A percentile compares a stretch with the other conserved stretches of the same genome.
These are phyloP conservation scores for Zhuliangozyma parablackwelliae DNA, from an alignment of 1,139 yeast species.

Conservation along the genomic window DNA sequence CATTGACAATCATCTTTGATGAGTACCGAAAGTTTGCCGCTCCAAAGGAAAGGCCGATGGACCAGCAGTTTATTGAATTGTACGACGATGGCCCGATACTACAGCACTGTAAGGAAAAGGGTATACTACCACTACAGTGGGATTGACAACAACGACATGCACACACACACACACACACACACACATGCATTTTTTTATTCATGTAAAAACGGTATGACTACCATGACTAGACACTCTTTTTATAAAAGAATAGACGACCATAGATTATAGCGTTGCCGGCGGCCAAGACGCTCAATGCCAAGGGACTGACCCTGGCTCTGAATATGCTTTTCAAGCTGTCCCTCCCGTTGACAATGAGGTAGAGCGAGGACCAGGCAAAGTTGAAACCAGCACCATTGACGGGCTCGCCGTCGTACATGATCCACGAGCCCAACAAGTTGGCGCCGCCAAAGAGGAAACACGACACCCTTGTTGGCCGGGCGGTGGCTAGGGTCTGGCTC, in stretches of 20 bases:
- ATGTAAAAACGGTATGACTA: not conserved
- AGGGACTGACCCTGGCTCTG: constrained; percentile 51
- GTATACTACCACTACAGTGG: constrained; percentile 72
- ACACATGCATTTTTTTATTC: not conserved
- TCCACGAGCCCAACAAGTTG: constrained; percentile 73
- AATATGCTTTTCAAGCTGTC: constrained; percentile 45
- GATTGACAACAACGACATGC: constrained; percentile 17
- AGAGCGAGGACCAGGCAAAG: constrained; percentile 82
- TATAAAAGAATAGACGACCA: constrained; percentile 53
- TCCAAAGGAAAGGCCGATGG: constrained; percentile 92
- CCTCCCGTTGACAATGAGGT: constrained; percentile 69
- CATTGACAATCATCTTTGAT: constrained; percentile 86
- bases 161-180: not conserved
- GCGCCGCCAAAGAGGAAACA: constrained; percentile 61
- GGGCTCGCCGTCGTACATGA: constrained; percentile 75
- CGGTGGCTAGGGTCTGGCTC: constrained; percentile 6
- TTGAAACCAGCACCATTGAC: constrained; percentile 85
- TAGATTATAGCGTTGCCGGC: constrained; percentile 60
- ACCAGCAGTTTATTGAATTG: constrained; percentile 90
- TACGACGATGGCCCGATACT: constrained; percentile 65
- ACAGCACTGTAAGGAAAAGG: constrained; percentile 44
- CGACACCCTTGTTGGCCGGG: constrained; percentile 34
- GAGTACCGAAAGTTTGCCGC: constrained; percentile 92
- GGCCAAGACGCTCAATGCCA: constrained; percentile 56
- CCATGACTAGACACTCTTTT: not conserved